Conservation (phyloP, 306 rosid species). For the Lathyrus sativus region DNA sequence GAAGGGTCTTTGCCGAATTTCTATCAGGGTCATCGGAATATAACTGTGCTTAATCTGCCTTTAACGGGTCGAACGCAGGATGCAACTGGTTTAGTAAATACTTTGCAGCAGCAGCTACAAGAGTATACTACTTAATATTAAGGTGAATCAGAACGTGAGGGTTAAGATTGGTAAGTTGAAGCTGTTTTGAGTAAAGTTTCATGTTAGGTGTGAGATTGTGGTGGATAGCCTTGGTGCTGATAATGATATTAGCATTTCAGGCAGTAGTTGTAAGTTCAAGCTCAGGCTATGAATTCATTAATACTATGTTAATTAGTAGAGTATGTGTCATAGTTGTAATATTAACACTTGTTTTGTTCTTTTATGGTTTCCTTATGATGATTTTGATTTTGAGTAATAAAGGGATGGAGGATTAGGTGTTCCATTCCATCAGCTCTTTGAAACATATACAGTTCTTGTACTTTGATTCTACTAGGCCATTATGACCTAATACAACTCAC, state of each 20-base stretch:
- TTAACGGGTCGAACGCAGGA: constrained; percentile 56
- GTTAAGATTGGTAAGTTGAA: constrained; percentile 75
- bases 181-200: constrained; percentile 69
- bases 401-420: constrained; percentile 34
- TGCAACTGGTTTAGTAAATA: constrained; percentile 38
- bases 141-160: constrained; percentile 73
- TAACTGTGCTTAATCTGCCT: constrained; percentile 55
- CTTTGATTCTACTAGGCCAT: not conserved
- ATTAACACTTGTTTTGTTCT: constrained; percentile 4
- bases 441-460: constrained; percentile 25
- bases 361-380: constrained; percentile 16
- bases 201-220: constrained; percentile 59
- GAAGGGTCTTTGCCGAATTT: constrained; percentile 78
- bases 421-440: constrained; percentile 18
- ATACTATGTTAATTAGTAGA: not conserved
- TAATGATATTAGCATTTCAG: constrained; percentile 46
- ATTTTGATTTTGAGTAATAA: constrained; percentile 35
- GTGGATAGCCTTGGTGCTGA: constrained; percentile 54
- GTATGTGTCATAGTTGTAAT: not conserved
- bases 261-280: constrained; percentile 74
- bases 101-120: constrained; percentile 44
- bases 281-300: constrained; percentile 53
- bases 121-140: constrained; percentile 58
- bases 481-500: not conserved
- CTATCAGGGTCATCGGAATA: constrained; percentile 86